These are phyloP conservation scores for Neopestalotiopsis sp. DNA, from an alignment of 2,329 filamentous ascomycete genomes.

Conservation along the genomic window DNA sequence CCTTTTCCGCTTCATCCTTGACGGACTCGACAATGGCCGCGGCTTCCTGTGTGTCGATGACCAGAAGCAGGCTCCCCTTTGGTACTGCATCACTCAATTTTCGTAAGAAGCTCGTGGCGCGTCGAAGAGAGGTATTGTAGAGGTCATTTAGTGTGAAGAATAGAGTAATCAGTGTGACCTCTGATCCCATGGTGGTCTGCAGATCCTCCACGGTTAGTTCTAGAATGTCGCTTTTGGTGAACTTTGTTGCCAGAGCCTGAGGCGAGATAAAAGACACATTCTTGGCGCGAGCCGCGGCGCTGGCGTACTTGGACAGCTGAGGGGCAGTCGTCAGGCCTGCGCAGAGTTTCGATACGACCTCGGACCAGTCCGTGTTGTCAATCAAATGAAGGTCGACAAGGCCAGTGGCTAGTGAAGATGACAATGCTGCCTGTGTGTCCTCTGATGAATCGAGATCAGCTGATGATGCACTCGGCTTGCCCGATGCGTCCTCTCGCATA, in stretches of 20 bases:
- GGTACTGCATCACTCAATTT: constrained; percentile 23
- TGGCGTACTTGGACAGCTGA: constrained; percentile 27
- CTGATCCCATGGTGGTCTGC: constrained; percentile 21
- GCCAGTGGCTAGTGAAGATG: constrained; percentile 3
- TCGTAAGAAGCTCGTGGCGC: constrained; percentile 24
- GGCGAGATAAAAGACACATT: constrained; percentile 24
- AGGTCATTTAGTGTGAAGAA: constrained; percentile 28
- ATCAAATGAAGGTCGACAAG: constrained; percentile 23
- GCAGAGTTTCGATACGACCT: constrained; percentile 24
- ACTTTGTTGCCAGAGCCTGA: constrained; percentile 19
- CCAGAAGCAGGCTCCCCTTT: constrained; percentile 24
- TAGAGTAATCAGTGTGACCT: constrained; percentile 23
- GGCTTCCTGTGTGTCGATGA: constrained; percentile 23
- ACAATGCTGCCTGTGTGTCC: not conserved
- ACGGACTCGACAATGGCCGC: constrained; percentile 16
- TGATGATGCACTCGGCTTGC: not conserved
- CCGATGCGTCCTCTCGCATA: constrained; percentile 4
- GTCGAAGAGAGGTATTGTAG: constrained; percentile 24
- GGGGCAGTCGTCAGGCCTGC: constrained; percentile 23
- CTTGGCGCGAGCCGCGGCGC: constrained; percentile 23
- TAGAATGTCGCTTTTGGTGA: constrained; percentile 24
- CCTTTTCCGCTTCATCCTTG: constrained; percentile 22
- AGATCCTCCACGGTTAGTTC: constrained; percentile 21
- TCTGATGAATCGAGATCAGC: not conserved
- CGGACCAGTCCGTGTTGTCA: constrained; percentile 25